Conservation (phyloP, 495 filamentous ascomycete genomes). For the Aspergillus steynii region DNA sequence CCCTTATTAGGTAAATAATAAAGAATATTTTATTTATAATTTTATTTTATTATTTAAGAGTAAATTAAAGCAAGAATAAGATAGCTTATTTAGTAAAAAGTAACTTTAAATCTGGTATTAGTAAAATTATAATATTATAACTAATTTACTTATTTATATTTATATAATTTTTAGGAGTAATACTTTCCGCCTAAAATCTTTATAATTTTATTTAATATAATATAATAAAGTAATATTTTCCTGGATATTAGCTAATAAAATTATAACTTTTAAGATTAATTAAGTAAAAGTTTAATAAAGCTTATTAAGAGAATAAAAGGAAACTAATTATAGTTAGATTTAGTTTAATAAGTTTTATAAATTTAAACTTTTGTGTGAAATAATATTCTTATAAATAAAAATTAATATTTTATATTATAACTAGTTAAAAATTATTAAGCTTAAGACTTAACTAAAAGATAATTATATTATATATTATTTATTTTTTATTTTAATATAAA, state of each 20-base stretch:
- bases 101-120: neutral
- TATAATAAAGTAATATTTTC: too few relatives aligned
- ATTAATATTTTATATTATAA: conserved; percentile 28
- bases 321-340: neutral
- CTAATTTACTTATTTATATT: neutral
- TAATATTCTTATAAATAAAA: neutral
- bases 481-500: too few relatives aligned
- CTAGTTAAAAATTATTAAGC: too few relatives aligned
- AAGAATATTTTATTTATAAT: neutral
- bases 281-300: neutral
- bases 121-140: neutral
- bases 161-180: neutral
- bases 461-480: too few relatives aligned
- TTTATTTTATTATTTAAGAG: neutral
- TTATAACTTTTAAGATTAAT: too few relatives aligned
- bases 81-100: neutral
- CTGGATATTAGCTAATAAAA: too few relatives aligned
- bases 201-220: too few relatives aligned
- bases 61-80: too few relatives aligned
- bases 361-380: neutral
- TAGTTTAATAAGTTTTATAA: neutral
- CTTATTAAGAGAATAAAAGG: neutral
- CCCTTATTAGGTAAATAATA: neutral
- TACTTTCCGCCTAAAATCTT: too few relatives aligned
- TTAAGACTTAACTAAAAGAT: too few relatives aligned